phyloP scores from a whole-genome alignment of 2,329 filamentous ascomycete genomes.

The Blumeriella jaapii region DNA sequence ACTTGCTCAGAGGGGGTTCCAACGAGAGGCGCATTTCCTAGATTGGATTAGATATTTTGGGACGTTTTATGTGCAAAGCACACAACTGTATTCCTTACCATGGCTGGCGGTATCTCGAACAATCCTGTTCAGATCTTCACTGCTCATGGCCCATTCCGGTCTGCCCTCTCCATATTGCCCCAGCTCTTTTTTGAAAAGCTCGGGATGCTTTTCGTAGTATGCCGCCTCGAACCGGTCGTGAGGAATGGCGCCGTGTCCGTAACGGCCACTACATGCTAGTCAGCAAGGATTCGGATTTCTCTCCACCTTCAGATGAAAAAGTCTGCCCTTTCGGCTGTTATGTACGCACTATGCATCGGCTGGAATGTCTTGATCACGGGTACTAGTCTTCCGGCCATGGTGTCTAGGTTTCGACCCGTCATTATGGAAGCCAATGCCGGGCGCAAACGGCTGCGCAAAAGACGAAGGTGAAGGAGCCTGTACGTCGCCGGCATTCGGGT shows the following conservation, averaged over 20 bases:
- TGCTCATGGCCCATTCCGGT: constrained; percentile 74
- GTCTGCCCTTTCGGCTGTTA: not conserved
- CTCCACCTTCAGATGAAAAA: not conserved
- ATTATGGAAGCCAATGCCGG: constrained; percentile 39
- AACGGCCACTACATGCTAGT: constrained; percentile 42
- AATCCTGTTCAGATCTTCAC: constrained; percentile 80
- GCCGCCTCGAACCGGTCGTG: constrained; percentile 79
- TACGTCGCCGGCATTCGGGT: constrained; percentile 83
- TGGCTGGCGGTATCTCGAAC: constrained; percentile 57
- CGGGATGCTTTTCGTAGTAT: constrained; percentile 88
- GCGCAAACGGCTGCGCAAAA: constrained; percentile 17
- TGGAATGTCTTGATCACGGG: constrained; percentile 58
- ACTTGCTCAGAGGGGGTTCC: constrained; percentile 85
- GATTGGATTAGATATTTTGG: constrained; percentile 22
- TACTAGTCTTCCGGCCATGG: constrained; percentile 63
- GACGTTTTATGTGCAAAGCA: constrained; percentile 14
- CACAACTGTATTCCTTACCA: constrained; percentile 32
- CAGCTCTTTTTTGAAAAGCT: constrained; percentile 62
- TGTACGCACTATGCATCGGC: constrained; percentile 64
- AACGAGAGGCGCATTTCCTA: constrained; percentile 52
- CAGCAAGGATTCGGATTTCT: constrained; percentile 3
- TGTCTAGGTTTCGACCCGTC: constrained; percentile 39
- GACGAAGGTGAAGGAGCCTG: constrained; percentile 83
- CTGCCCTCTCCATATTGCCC: constrained; percentile 44
- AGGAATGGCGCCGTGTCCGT: constrained; percentile 68